Evolutionary conservation across 2,329 filamentous ascomycete genomes (phyloP), one percentile per base, ranked within the genome.

Genomic region (Ophioceras dolichostomum): DNA sequence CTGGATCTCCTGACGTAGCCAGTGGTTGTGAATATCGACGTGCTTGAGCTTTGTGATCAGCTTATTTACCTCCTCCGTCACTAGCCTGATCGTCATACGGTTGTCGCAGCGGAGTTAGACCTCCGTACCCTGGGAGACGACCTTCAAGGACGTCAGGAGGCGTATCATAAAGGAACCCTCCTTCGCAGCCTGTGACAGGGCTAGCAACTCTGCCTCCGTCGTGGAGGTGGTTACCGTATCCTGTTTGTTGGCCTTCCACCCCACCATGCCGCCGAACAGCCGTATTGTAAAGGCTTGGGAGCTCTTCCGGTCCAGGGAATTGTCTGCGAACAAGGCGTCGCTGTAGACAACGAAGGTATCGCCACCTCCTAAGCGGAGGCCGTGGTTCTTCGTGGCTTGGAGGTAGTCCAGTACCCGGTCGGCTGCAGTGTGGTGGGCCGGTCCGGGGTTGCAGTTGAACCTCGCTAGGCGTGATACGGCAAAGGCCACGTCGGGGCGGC

Each of bases 241-340:
- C 12, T 26, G 12, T 12, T 26, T 26, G 12, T 7, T 26, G 12
- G 12, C 22, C 12, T 12, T 26, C 12, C 12, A 26, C 22, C 8
- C 22, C 12, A 26, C 12, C 12, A 26, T 26, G 12, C 12, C 22
- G 7, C 12, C 22, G 22, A 26, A 26, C 12, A 26, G 12, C 12
- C 12, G 12, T 26, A 26, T 26, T 26, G 12, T 26, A 26, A 26
- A 26, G 12, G 22, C 22, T 26, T 26, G 12, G 12, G 12, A 26
- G 22, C 22, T 26, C 12, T 26, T 26, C 22, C 22, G 12, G 22
- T 26, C 12, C 12, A 26, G 43, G 22, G 22, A 26, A 26, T 33
- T 22, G 32, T 33, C 32, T 19, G 17, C 32, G 17, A 33, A 33
- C 32, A 18, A 33, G 32, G 32, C 32, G 32, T 33, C 32, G 18